Evolutionary conservation across 116 monocot species (phyloP), one percentile per base, ranked within the genome.

Genomic region (Trichopus zeylanicus): DNA sequence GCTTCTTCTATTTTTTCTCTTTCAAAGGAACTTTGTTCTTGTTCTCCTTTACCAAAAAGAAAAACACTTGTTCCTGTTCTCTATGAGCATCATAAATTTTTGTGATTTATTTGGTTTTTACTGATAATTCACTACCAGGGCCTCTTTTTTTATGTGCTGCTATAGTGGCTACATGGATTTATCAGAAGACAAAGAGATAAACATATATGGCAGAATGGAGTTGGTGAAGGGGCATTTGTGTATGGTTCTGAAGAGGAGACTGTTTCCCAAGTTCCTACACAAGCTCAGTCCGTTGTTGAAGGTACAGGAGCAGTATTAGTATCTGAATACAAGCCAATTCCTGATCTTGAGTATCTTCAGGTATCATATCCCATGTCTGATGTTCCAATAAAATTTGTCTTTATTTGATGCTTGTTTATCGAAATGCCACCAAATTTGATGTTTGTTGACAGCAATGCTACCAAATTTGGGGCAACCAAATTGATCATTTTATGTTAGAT

Each of bases 91-190:
- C 29, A 29, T 26, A 9, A 13, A 26, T 24, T 51, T 23, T 65
- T 53, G 20, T 31, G 13, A 63, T 57, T 68, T 62, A 86, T 78
- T 75, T 86, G 89, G 83, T 94, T 89, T 94, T 91, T 70, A 91
- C 84, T 88, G 72, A 91, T 91, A 53, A 98, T 88, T 91, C 82
- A 98, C 79, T 80, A 74, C 80, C 88, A 91, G 98, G 87, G 75
- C 66, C 72, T 87, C 32, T 74, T 89, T 84, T 86, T 85, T 90
- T 76, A 71, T 91, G 73, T 87, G 60, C 67, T 89, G 62, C 47
- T 85, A 78, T 93, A 98, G 88, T 91, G 71, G 79, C 73, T 65
- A 54, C 68, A 62, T 55, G 77, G 88, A 70, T 70, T 42, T 52
- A 57, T 61, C 29, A 70, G 64, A 78, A 70, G 66, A 73, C 52